Evolutionary conservation across 306 rosid genomes (phyloP).

Genomic region (Nissolia schottii): DNA sequence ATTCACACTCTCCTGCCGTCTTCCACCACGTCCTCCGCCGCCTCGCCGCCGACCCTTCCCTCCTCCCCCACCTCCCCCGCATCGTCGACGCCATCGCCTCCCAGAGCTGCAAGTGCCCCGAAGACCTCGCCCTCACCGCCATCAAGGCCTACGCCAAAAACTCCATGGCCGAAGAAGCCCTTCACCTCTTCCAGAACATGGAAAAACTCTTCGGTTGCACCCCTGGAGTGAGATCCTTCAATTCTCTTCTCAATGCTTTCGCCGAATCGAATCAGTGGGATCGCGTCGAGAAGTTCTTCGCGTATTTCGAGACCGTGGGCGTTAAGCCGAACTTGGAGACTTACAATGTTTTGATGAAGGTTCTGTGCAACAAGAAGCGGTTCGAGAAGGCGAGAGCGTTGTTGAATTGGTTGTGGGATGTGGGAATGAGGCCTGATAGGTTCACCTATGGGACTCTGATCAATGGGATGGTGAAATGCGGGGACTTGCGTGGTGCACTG

Average conservation of each 20-base stretch:
- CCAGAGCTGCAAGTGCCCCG: slow-evolving; percentile 56
- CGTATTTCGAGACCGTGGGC: slow-evolving; percentile 49
- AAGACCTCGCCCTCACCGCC: slow-evolving; percentile 65
- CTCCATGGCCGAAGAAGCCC: slow-evolving; percentile 73
- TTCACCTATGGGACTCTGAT: slow-evolving; percentile 67
- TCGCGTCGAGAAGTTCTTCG: slow-evolving; percentile 52
- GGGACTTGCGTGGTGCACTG: slow-evolving; percentile 48
- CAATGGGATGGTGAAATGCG: slow-evolving; percentile 43
- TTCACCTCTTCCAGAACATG: slow-evolving; percentile 59
- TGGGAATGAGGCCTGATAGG: slow-evolving; percentile 56
- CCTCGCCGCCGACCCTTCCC: slow-evolving; percentile 25
- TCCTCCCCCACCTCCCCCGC: slow-evolving; percentile 38
- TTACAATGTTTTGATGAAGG: slow-evolving; percentile 63
- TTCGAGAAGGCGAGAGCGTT: slow-evolving; percentile 62
- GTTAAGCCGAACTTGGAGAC: slow-evolving; percentile 65
- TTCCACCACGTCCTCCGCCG: slow-evolving; percentile 75
- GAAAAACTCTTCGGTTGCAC: slow-evolving; percentile 64
- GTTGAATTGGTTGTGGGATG: slow-evolving; percentile 65
- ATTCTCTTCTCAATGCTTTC: slow-evolving; percentile 68
- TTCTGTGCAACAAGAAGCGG: slow-evolving; percentile 63
- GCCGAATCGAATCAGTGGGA: slow-evolving; percentile 69
- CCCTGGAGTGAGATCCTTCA: slow-evolving; percentile 62
- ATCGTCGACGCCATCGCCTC: slow-evolving; percentile 46
- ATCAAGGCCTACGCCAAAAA: slow-evolving; percentile 71
- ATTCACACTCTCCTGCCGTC: slow-evolving; percentile 45